Base-by-base conservation (phyloP, 495 filamentous ascomycete species). In the Tirmania nivea region DNA sequence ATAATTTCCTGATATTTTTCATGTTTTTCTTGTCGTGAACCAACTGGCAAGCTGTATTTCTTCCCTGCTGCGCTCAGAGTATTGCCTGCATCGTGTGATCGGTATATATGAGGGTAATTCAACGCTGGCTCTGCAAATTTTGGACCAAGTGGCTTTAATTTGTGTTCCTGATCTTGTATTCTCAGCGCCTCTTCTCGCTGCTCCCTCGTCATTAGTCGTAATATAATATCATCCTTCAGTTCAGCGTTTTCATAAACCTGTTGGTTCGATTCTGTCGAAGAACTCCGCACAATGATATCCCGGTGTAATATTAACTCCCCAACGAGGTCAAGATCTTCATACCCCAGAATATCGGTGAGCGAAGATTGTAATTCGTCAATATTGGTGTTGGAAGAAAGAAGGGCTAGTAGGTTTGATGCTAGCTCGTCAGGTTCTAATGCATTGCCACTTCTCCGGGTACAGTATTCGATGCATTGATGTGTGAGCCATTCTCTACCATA, bases 91-190 rank as follows among this genome's bases (percentile, higher is more conserved):
- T 75, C 75, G 59, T 90, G 80, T 8, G 72, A 66, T 54, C 80
- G 83, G 70, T 94, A 99, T 0, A 99, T 84, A 66, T 99, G 92
- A 7, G 90, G 90, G 68, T 96, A 96, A 47, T 77, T 69, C 48
- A 76, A 67, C 4, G 70, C 70, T 12, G 60, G 56, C 16, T 57
- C 59, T 11, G 59, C 53, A 51, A 73, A 56, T 14, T 65, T 71
- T 11, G 84, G 74, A 16, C 76, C 74, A 52, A 97, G 66, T 9
- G 75, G 57, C 21, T 83, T 73, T 62, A 74, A 70, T 65, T 99
- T 96, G 64, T 96, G 92, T 60, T 90, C 79, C 42, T 71, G 71
- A 58, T 96, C 86, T 56, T 78, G 75, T 50, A 73, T 74, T 19
- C 78, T 75, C 45, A 95, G 71, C 0, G 80, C 78, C 49, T 80